Conservation (phyloP, 208 protist species). For the Leptomonas seymouri region DNA sequence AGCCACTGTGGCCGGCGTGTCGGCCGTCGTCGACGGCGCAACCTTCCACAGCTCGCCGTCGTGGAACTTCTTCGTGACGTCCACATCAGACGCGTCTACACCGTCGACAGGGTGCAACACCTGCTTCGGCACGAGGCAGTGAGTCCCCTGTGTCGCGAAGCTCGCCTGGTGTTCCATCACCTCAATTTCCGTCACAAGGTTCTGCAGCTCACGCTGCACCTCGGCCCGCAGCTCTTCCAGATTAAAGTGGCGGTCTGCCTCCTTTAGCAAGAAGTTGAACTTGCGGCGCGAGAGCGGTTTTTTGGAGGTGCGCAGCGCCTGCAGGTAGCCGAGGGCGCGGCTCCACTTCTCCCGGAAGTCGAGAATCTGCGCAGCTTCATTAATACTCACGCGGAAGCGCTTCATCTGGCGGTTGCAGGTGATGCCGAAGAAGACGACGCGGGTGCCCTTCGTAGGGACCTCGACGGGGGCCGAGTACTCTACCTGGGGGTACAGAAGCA, state of each 20-base stretch:
- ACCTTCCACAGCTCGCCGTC: conserved; percentile 43
- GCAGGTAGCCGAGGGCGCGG: conserved; percentile 67
- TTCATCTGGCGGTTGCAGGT: conserved; percentile 89
- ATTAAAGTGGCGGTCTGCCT: conserved; percentile 71
- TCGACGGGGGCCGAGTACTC: conserved; percentile 80
- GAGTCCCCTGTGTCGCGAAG: conserved; percentile 65
- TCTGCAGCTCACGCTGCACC: conserved; percentile 62
- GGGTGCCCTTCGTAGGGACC: conserved; percentile 42
- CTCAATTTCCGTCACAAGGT: conserved; percentile 74
- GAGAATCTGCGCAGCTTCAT: conserved; percentile 75
- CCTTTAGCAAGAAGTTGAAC: conserved; percentile 73
- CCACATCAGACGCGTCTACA: conserved; percentile 63
- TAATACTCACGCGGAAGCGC: conserved; percentile 74
- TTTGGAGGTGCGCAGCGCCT: conserved; percentile 64
- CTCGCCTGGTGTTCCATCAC: conserved; percentile 85
- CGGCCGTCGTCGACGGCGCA: conserved; percentile 12
- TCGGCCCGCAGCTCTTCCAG: conserved; percentile 61
- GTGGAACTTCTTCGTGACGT: conserved; percentile 66
- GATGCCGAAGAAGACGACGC: conserved; percentile 83
- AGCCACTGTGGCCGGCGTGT: conserved; percentile 24
- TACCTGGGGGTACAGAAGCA: conserved; percentile 82
- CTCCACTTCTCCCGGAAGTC: conserved; percentile 84
- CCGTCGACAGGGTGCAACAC: conserved; percentile 34
- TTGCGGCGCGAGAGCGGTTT: conserved; percentile 68
- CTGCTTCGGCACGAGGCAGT: conserved; percentile 62